Evolutionary conservation across 495 filamentous ascomycete species (phyloP).

Genomic region (Hyaloscypha finlandica): DNA sequence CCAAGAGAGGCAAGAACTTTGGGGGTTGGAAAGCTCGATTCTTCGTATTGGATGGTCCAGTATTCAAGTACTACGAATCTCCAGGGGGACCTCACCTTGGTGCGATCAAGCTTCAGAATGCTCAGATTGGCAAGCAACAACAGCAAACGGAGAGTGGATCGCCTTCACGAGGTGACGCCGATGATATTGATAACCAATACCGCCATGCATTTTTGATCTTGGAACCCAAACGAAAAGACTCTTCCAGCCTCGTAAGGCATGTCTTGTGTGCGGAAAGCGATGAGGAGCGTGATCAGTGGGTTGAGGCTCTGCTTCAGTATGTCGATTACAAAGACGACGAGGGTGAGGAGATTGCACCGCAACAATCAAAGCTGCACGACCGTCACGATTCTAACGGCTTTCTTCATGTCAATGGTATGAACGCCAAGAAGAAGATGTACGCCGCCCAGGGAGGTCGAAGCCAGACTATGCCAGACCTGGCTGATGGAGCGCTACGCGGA

Average conservation of each 20-base stretch:
- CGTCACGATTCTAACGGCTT: slow-evolving; percentile 35
- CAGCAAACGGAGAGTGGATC: slow-evolving; percentile 56
- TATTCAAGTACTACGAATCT: slow-evolving; percentile 88
- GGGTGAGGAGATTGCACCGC: slow-evolving; percentile 44
- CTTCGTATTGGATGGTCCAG: slow-evolving; percentile 87
- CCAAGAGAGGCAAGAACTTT: slow-evolving; percentile 96
- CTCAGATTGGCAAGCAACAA: slow-evolving; percentile 88
- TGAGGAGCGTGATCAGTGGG: slow-evolving; percentile 89
- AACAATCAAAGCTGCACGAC: slow-evolving; percentile 33
- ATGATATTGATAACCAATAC: slow-evolving; percentile 89
- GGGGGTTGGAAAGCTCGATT: slow-evolving; percentile 98
- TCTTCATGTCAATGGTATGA: slow-evolving; percentile 39
- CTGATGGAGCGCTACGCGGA: slow-evolving; percentile 63
- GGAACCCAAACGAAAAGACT: slow-evolving; percentile 96
- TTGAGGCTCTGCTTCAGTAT: slow-evolving; percentile 84
- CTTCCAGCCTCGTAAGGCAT: slow-evolving; percentile 85
- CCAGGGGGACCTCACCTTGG: slow-evolving; percentile 87
- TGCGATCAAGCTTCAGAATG: slow-evolving; percentile 86
- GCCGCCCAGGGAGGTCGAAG: slow-evolving; percentile 23
- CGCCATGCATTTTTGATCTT: slow-evolving; percentile 93
- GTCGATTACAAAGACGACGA: slow-evolving; percentile 73
- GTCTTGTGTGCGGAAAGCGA: slow-evolving; percentile 96
- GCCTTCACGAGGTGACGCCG: slow-evolving; percentile 57
- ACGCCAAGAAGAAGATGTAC: slow-evolving; percentile 56
- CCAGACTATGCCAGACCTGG: slow-evolving; percentile 30